phyloP scores from a whole-genome alignment of 1,284 basidiomycete genomes.

The Calocybe gambosa region DNA sequence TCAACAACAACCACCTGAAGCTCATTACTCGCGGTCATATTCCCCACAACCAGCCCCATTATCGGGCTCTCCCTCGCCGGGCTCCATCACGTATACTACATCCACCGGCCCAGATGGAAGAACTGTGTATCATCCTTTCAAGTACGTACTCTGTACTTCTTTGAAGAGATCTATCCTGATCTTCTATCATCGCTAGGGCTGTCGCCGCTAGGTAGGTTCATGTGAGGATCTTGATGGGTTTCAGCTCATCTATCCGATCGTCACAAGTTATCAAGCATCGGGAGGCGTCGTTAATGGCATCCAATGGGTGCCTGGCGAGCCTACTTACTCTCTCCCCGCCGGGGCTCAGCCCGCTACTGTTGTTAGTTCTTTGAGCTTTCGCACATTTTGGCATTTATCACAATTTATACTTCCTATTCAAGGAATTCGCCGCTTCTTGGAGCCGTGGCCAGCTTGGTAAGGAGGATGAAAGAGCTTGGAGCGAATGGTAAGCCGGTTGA shows the following conservation, averaged over 20 bases:
- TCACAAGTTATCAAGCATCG: conserved; percentile 59
- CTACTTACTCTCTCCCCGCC: conserved; percentile 50
- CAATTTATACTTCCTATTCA: neutral
- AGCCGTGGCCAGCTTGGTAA: conserved; percentile 34
- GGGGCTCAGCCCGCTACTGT: conserved; percentile 54
- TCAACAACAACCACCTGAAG: conserved; percentile 18
- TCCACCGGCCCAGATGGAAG: conserved; percentile 52
- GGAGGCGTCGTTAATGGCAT: conserved; percentile 63
- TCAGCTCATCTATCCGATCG: conserved; percentile 20
- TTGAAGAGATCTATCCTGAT: conserved; percentile 17
- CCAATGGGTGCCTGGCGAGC: conserved; percentile 70
- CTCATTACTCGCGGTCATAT: conserved; percentile 12
- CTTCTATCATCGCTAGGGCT: conserved; percentile 38
- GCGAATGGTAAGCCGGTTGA: conserved; percentile 41
- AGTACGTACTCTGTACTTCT: conserved; percentile 33
- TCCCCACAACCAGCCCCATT: conserved; percentile 8
- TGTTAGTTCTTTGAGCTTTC: conserved; percentile 29
- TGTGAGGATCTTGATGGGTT: neutral
- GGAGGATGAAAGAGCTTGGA: conserved; percentile 36
- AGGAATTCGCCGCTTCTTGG: conserved; percentile 60
- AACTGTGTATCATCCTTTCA: conserved; percentile 63
- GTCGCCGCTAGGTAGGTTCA: conserved; percentile 55
- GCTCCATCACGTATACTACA: conserved; percentile 65
- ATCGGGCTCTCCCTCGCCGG: conserved; percentile 34
- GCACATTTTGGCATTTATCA: neutral